Conservation (phyloP, 345 rosid genomes). For the Garcia nutans region DNA sequence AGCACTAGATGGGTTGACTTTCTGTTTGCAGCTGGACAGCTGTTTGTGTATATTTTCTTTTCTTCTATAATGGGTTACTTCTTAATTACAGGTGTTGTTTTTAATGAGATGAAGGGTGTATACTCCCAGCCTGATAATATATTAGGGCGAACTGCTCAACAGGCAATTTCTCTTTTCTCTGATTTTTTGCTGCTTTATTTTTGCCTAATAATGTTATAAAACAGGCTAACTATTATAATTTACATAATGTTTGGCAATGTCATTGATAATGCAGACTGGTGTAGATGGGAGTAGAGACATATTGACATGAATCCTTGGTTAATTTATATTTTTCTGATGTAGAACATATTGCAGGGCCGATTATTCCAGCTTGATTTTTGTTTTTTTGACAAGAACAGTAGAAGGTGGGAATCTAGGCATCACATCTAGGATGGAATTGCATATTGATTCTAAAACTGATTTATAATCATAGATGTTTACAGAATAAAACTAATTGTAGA, state of each 20-base stretch:
- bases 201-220: background rate
- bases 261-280: background rate
- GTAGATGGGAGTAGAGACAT: background rate
- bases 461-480: too few relatives aligned
- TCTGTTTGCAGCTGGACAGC: background rate
- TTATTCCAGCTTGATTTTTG: too few relatives aligned
- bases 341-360: too few relatives aligned
- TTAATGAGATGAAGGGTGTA: conserved; percentile 98
- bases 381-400: too few relatives aligned
- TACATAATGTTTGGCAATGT: too few relatives aligned
- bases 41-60: background rate
- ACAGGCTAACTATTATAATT: background rate
- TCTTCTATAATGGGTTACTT: conserved; percentile 8
- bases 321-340: too few relatives aligned
- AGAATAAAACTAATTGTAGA: too few relatives aligned
- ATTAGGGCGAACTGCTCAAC: conserved; percentile 73
- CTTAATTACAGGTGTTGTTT: conserved; percentile 78
- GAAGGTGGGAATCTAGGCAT: too few relatives aligned
- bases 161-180: conserved; percentile 45
- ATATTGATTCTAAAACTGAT: too few relatives aligned
- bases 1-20: background rate
- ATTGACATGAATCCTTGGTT: background rate
- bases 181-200: background rate
- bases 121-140: conserved; percentile 98
- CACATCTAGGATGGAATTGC: too few relatives aligned